phyloP scores from a whole-genome alignment of 2,329 filamentous ascomycete species.

The Aspergillus terreus region DNA sequence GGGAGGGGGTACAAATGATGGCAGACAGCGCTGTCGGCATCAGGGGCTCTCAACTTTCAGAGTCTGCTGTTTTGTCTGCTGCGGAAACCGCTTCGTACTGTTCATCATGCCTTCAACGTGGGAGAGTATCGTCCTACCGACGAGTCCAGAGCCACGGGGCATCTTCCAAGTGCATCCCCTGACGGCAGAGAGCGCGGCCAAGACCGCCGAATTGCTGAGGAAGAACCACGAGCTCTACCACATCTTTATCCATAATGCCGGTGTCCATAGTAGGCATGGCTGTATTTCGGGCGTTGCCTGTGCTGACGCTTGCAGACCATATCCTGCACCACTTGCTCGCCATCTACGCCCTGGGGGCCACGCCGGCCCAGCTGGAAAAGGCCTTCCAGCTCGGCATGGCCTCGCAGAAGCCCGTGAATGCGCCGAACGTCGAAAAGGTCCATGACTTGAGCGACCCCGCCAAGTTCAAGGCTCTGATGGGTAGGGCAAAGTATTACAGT shows the following conservation, averaged over 20 bases:
- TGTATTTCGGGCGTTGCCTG: background rate
- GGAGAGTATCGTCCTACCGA: conserved; percentile 3
- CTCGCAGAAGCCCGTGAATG: conserved; percentile 15
- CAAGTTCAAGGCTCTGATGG: conserved; percentile 8
- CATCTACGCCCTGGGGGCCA: conserved; percentile 19
- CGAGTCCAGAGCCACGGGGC: background rate
- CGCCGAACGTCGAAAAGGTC: conserved; percentile 7
- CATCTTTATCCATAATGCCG: conserved; percentile 15
- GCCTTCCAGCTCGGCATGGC: conserved; percentile 16
- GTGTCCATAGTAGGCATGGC: conserved; percentile 10
- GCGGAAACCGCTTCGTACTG: background rate
- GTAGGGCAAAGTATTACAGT: conserved; percentile 11
- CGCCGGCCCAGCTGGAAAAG: conserved; percentile 13
- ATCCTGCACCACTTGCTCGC: conserved; percentile 25
- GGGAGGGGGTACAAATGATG: background rate
- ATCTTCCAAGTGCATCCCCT: conserved; percentile 8
- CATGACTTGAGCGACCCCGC: conserved; percentile 6
- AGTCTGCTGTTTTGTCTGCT: background rate
- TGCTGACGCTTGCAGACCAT: conserved; percentile 15
- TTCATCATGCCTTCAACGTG: background rate
- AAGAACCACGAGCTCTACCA: conserved; percentile 14
- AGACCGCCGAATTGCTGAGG: conserved; percentile 10
- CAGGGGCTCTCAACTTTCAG: background rate
- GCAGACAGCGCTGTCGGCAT: background rate
- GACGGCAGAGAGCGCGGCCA: background rate